Conservation (phyloP, 2,329 filamentous ascomycete species). For the Diaporthe ampelina region DNA sequence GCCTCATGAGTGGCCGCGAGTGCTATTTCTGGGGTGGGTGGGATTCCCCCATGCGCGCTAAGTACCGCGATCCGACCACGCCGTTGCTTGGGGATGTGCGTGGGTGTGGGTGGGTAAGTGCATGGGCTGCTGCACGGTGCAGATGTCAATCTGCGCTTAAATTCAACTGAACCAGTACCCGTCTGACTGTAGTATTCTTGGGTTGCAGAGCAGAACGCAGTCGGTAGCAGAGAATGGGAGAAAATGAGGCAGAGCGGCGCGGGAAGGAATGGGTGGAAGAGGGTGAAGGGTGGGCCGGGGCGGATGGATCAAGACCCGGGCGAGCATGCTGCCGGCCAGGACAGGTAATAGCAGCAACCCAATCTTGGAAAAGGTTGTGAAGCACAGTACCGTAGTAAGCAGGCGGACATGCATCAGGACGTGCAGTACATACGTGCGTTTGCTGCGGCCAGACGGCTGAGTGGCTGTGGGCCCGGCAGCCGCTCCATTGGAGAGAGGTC, state of each 20-base stretch:
- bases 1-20: conserved; percentile 36
- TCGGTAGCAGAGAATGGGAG: too few species aligned
- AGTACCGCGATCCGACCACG: conserved; percentile 18
- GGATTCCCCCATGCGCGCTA: conserved; percentile 12
- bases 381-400: background rate
- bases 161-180: background rate
- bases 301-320: conserved; percentile 29
- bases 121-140: background rate
- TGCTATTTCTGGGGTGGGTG: conserved; percentile 33
- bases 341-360: conserved; percentile 2
- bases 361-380: conserved; percentile 11
- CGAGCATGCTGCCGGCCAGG: conserved; percentile 21
- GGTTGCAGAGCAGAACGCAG: background rate
- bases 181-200: background rate
- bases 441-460: conserved; percentile 23
- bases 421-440: background rate
- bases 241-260: background rate
- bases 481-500: conserved; percentile 5
- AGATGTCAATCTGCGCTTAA: conserved; percentile 22
- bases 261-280: conserved; percentile 14
- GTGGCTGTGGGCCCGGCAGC: conserved; percentile 32
- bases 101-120: background rate
- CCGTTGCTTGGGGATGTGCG: background rate
- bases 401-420: background rate
- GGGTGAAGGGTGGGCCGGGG: conserved; percentile 12